Conservation (phyloP, 306 rosid species). For the Dicorynia guianensis region DNA sequence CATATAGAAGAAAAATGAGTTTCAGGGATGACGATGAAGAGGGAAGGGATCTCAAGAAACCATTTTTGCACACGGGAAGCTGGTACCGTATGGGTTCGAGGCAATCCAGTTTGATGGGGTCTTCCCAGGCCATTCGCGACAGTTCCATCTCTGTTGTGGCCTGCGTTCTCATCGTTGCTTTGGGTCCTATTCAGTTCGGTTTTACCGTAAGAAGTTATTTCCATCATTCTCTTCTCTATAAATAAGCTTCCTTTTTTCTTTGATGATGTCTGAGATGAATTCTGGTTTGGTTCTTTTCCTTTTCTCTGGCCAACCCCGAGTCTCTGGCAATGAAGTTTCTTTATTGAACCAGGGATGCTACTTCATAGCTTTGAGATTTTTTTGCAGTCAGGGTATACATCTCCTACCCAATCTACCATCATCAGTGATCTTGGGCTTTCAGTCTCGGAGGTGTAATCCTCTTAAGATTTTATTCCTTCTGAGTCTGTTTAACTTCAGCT, state of each 20-base stretch:
- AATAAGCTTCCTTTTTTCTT: too few species aligned
- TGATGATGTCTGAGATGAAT: neutral
- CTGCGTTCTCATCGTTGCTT: conserved; percentile 91
- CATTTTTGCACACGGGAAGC: conserved; percentile 91
- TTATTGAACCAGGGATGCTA: too few species aligned
- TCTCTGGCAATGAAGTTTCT: too few species aligned
- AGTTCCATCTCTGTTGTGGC: conserved; percentile 82
- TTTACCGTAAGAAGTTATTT: conserved; percentile 71
- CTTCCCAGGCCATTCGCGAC: conserved; percentile 79
- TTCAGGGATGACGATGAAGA: conserved; percentile 78
- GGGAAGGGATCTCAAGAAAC: conserved; percentile 81
- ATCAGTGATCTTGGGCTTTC: conserved; percentile 78
- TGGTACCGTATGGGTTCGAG: conserved; percentile 88
- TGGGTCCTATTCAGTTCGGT: conserved; percentile 97
- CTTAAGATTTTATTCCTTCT: conserved; percentile 9
- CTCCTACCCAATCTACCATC: conserved; percentile 95
- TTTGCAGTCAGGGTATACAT: conserved; percentile 83
- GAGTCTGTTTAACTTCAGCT: conserved; percentile 4
- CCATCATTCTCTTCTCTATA: neutral
- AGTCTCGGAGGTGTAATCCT: conserved; percentile 74
- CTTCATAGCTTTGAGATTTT: conserved; percentile 4
- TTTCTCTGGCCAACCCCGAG: neutral
- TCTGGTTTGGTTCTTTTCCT: conserved; percentile 2
- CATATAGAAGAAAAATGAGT: conserved; percentile 51
- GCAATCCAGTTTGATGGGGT: conserved; percentile 80